Evolutionary conservation across 2,329 filamentous ascomycete genomes (phyloP).

Genomic region (Trichophyton verrucosum): DNA sequence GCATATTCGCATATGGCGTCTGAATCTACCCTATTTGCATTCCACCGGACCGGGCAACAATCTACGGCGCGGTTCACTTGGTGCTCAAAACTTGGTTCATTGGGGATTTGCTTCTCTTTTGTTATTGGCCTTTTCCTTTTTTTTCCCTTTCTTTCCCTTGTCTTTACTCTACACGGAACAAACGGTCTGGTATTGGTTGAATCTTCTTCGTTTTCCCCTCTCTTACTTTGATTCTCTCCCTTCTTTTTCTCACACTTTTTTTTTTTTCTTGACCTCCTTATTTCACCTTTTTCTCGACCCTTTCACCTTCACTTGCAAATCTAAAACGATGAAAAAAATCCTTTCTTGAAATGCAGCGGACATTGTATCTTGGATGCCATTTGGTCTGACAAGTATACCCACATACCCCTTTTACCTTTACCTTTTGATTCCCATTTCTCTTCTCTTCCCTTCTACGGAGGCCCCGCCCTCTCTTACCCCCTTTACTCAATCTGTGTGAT

Average conservation of each 20-base stretch:
- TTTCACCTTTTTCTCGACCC: background rate
- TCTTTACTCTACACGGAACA: background rate
- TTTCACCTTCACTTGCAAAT: background rate
- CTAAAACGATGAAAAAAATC: slow-evolving; percentile 1
- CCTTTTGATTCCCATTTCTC: background rate
- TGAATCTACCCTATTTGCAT: background rate
- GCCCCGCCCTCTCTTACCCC: background rate
- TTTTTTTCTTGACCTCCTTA: background rate
- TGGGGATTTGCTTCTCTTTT: background rate
- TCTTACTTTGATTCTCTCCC: background rate
- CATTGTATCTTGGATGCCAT: background rate
- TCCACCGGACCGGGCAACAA: background rate
- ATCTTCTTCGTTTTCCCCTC: background rate
- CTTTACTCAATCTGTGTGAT: background rate
- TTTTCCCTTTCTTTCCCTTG: too few relatives aligned
- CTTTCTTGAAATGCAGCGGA: background rate
- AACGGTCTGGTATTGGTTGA: background rate
- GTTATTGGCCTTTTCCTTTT: background rate
- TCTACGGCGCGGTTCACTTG: background rate
- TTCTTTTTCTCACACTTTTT: background rate
- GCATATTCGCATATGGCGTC: slow-evolving; percentile 74
- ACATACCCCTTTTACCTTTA: background rate
- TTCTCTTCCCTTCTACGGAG: background rate
- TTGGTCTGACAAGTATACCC: background rate
- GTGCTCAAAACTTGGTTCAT: slow-evolving; percentile 3